Base-by-base conservation (phyloP, 1,284 basidiomycete genomes). In the Porphyrellus sp. region DNA sequence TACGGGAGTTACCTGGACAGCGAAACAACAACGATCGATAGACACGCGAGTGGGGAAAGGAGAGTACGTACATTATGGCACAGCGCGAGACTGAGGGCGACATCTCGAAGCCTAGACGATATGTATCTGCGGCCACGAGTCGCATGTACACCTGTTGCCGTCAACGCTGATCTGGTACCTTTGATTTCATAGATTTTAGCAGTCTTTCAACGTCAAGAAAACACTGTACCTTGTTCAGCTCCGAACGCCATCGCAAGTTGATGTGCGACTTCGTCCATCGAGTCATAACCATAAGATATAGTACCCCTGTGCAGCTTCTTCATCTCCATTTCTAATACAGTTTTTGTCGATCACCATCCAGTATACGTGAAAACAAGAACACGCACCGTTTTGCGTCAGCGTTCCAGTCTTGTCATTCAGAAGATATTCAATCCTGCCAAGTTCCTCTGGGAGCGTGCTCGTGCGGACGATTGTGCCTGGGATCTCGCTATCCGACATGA, bases 221-320 rank as follows among this genome's bases (percentile, higher is more conserved):
- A 20, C 16, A 30, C 18, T 8, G 16, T 43, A 57, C 69, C 52
- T 54, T 78, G 69, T 38, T 85, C 80, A 8, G 72, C 77, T 7
- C 87, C 91, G 61, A 96, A 91, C 0, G 91, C 88, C 38, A 86
- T 77, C 6, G 85, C 82, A 13, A 99, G 76, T 60, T 98, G 91
- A 71, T 91, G 89, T 0, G 87, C 82, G 4, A 99, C 92, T 68
- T 99, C 97, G 65, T 99, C 97, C 95, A 99, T 98, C 9, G 94
- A 89, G 63, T 99, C 97, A 63, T 79, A 87, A 0, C 93, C 93
- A 68, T 96, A 99, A 4, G 93, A 95, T 80, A 99, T 93, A 0
- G 97, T 99, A 3, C 97, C 97, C 89, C 99, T 92, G 66, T 99
- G 96, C 33, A 99, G 75, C 69, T 97, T 98, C 74, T 90, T 95